phyloP scores from a whole-genome alignment of 73 alveolate genomes.

The Urostyla sp. region DNA sequence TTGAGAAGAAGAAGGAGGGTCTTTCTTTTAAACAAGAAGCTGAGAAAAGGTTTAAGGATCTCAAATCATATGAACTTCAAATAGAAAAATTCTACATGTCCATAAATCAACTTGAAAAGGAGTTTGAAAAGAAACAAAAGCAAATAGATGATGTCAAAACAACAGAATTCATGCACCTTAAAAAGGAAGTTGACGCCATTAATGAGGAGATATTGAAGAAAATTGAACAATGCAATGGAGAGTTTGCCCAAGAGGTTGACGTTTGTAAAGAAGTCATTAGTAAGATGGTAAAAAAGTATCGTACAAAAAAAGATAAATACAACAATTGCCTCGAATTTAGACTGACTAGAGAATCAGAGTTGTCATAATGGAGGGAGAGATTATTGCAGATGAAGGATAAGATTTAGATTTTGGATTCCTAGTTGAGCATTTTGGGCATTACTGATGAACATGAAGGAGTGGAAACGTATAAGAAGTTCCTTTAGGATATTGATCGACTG shows the following conservation, averaged over 20 bases:
- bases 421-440: background rate
- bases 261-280: conserved; percentile 24
- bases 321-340: background rate
- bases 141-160: conserved; percentile 1
- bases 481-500: background rate
- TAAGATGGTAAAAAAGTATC: conserved; percentile 27
- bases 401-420: background rate
- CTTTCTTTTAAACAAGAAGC: background rate
- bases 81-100: background rate
- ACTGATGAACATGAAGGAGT: background rate
- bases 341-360: conserved; percentile 1
- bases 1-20: conserved; percentile 25
- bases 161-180: background rate
- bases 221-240: conserved; percentile 8
- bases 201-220: background rate
- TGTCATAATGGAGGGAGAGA: background rate
- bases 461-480: background rate
- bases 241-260: background rate
- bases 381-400: background rate
- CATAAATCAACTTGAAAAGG: background rate
- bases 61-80: background rate
- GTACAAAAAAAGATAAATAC: background rate
- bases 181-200: conserved; percentile 5
- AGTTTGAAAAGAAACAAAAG: background rate
- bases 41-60: background rate